Base-by-base conservation (phyloP, 495 filamentous ascomycete species). In the Neurospora sublineolata region DNA sequence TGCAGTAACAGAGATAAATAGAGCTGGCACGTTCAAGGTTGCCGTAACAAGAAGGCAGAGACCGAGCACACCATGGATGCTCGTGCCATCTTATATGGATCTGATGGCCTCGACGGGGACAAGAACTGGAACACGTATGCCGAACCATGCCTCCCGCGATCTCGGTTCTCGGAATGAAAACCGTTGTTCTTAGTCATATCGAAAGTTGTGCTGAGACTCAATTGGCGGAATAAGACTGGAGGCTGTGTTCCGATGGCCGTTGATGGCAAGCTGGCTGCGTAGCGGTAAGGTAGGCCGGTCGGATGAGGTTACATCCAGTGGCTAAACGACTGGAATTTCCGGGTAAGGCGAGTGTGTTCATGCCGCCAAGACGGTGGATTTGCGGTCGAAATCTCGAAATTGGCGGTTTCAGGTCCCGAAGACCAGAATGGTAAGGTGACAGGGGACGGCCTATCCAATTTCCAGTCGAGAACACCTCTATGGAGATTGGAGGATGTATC, bases 161-260 rank as follows among this genome's bases (percentile, higher is more conserved):
- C 71, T 73, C 70, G 71, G 70, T 71, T 70, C 38, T 42, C 70
- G 70, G 69, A 70, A 10, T 18, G 69, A 44, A 68, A 12, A 69
- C 71, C 37, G 71, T 39, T 27, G 30, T 67, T 68, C 73, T 69
- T 72, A 68, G 40, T 67, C 70, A 40, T 37, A n/a, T 64, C 39
- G 33, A 73, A 68, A 69, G 68, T 40, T n/a, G n/a, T 18, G 0
- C 27, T 3, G 40, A 37, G 0, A 39, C 44, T 42, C 70, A 37
- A 79, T 79, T 79, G 77, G 77, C 73, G 77, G 77, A 76, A 77
- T 68, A 30, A 72, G 10, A 60, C 1, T 68, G 33, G 67, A 74
- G 44, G 33, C 23, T 27, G 14, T 8, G 16, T 42, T 70, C 67
- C 70, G 38, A 68, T 44, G 60, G 27, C 6, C 52, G 52, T 60